A percentile compares a stretch with the other conserved stretches of the same genome.
Evolutionary conservation across 2,329 filamentous ascomycete species (phyloP).

Genomic region (Scytalidium lignicola): DNA sequence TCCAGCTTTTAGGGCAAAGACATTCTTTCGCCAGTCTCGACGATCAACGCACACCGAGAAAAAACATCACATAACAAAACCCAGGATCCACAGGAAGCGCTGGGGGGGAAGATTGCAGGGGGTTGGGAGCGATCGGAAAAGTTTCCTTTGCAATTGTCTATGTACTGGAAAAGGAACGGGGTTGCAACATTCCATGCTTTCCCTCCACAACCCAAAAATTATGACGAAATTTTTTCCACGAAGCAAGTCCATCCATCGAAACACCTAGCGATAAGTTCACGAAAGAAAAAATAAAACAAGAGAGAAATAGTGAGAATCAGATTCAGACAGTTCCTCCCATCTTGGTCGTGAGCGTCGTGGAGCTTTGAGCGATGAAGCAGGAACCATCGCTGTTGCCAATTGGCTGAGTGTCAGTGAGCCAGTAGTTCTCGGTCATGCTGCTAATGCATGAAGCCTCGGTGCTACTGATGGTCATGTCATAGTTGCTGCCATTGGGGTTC

Average conservation of each 20-base stretch:
- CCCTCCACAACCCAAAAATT: background rate
- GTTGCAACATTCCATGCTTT: background rate
- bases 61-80: background rate
- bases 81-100: background rate
- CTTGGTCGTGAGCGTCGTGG: slow-evolving; percentile 16
- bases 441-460: slow-evolving; percentile 21
- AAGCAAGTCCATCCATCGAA: background rate
- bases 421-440: slow-evolving; percentile 22
- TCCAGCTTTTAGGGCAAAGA: background rate
- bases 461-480: slow-evolving; percentile 25
- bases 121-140: background rate
- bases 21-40: too few species aligned
- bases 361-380: slow-evolving; percentile 20
- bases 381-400: slow-evolving; percentile 23
- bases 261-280: background rate
- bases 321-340: slow-evolving; percentile 20
- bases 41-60: background rate
- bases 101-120: background rate
- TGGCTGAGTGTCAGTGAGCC: slow-evolving; percentile 19
- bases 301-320: background rate
- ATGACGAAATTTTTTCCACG: background rate
- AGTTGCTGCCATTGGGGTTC: slow-evolving; percentile 22
- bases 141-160: background rate
- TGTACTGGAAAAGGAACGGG: background rate
- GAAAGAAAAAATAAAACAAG: background rate